Evolutionary conservation across 805 yeast species (phyloP).

Genomic region (Jamesozyma spencerorum): DNA sequence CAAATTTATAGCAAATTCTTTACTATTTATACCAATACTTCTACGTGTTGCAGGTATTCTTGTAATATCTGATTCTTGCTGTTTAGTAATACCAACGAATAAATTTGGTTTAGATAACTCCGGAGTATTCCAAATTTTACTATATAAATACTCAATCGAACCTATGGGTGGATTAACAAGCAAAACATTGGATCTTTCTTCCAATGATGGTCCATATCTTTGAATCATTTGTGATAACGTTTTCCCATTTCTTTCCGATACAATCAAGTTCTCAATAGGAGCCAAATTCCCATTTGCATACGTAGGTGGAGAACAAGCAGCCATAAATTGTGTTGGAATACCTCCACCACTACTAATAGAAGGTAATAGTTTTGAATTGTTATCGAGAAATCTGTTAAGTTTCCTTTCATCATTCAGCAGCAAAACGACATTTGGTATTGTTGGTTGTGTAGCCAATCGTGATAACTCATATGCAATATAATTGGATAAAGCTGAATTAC

Average conservation of each 20-base stretch:
- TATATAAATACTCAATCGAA: conserved; percentile 39
- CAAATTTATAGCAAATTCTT: conserved; percentile 2
- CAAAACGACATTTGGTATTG: conserved; percentile 33
- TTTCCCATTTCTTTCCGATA: conserved; percentile 51
- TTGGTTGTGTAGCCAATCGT: conserved; percentile 30
- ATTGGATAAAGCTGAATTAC: conserved; percentile 34
- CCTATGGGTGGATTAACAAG: conserved; percentile 72
- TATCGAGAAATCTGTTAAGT: conserved; percentile 33
- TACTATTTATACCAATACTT: background rate
- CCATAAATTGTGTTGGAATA: conserved; percentile 21
- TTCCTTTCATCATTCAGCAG: conserved; percentile 37
- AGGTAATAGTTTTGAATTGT: conserved; percentile 28
- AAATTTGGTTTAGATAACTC: conserved; percentile 43
- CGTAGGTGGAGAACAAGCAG: conserved; percentile 26
- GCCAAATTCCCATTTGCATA: conserved; percentile 26
- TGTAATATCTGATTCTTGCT: background rate
- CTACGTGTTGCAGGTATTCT: no score
- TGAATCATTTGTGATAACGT: conserved; percentile 44
- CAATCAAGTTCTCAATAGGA: conserved; percentile 42
- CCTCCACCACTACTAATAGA: background rate
- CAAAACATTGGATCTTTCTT: conserved; percentile 43
- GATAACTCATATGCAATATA: conserved; percentile 40
- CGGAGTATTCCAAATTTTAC: conserved; percentile 42
- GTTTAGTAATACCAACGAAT: conserved; percentile 38
- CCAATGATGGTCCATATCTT: conserved; percentile 37